Base-by-base conservation (phyloP, 2,329 filamentous ascomycete species). In the Fusarium sp. region DNA sequence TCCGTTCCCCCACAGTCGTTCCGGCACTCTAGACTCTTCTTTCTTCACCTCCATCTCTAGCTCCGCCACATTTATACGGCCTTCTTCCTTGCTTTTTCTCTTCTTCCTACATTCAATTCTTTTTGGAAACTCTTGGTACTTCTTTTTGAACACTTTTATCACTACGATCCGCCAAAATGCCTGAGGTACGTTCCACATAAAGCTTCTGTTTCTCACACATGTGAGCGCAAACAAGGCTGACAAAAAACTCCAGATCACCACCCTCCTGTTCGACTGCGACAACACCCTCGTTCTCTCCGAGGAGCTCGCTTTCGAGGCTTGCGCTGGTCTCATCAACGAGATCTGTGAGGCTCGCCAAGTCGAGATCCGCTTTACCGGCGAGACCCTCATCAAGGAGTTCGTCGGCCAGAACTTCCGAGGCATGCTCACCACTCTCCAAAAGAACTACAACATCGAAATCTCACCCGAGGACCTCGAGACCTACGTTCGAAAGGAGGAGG, bases 271-370 rank as follows among this genome's bases (percentile, higher is more conserved):
- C 80, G 91, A 94, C 80, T 90, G 88, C 81, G 88, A 97, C 88
- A 97, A 97, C 87, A 97, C 94, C 69, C 93, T 97, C 79, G 94
- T 96, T 79, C 89, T 96, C 75, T 97, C 93, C 56, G 94, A 97
- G 84, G 90, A 92, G 76, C 87, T 97, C 74, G 94, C 94, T 78
- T 97, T 97, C 80, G 93, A 95, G 83, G 94, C 93, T 72, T 97
- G 93, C 81, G 93, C 94, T 76, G 92, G 93, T 64, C 89, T 97
- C 70, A 91, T 94, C 85, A 97, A 97, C 83, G 85, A 94, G 80
- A 93, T 97, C 79, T 89, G 95, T 78, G 85, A 86, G 73, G 86
- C 87, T 76, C 86, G 91, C 76, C 83, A 85, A 74, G 84, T 93
- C 63, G 71, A 79, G 31, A 85, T 88, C 73, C 88, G 87, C 77